Base-by-base conservation (phyloP, 805 yeast species). In the Metschnikowia chrysomelidarum region DNA sequence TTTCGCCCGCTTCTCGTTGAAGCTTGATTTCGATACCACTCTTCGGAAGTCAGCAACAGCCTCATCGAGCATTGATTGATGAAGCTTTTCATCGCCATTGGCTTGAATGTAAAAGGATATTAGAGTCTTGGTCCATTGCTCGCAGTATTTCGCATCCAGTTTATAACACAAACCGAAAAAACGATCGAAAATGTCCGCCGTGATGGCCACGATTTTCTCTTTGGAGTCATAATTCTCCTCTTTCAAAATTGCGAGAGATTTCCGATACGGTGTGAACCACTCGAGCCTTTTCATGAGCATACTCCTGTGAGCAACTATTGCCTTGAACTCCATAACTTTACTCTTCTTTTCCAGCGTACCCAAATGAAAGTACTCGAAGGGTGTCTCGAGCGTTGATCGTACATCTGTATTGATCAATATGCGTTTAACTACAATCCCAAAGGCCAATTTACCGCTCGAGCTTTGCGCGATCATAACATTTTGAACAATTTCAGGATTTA, bases 121-220 rank as follows among this genome's bases (percentile, higher is more conserved):
- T n/a, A 46, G 22, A 3, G 10, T 24, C 7, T 27, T 12, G 10
- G 32, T 36, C 50, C 50, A 46, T n/a, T 17, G 15, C 21, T 38
- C 36, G 30, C 50, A 41, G 19, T 41, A 41, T 15, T 36, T 35
- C 3, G 43, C 35, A 27, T 46, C 42, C 5, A 19, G 11, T 20
- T 34, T 36, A 18, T 38, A 46, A 27, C 46, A 41, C 13, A 30
- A 30, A 1, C 44, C 49, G 20, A 44, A 44, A 23, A 37, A 46
- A 7, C 49, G 44, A 28, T 44, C 46, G 14, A 41, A 44, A n/a
- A 35, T 19, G 16, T 30, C 40, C 6, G 46, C 44, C 40, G 38
- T 23, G 4, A 25, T 14, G 10, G 22, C 15, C 3, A 41, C 19
- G 5, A 39, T 25, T 7, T 35, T 33, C 24, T 36, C 39, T 9